Percentiles rank a stretch among this genome's conserved stretches.
phyloP scores from a whole-genome alignment of 495 filamentous ascomycete genomes.

The Cenococcum geophilum region DNA sequence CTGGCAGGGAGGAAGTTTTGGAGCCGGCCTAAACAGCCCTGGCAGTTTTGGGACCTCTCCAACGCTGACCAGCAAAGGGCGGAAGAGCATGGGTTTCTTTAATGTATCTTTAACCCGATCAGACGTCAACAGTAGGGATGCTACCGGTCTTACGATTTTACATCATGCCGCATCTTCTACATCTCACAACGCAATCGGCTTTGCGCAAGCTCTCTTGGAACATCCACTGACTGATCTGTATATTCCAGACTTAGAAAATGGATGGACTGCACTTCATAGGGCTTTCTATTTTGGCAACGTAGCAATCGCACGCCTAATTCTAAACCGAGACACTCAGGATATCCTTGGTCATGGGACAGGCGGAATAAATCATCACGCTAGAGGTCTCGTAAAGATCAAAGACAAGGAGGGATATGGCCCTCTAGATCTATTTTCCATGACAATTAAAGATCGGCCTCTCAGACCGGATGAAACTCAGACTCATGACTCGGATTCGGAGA shows the following conservation, averaged over 20 bases:
- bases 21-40: slow-evolving; percentile 44
- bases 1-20: slow-evolving; percentile 34
- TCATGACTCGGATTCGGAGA: slow-evolving; percentile 39
- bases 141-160: slow-evolving; percentile 71
- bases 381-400: slow-evolving; percentile 83
- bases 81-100: slow-evolving; percentile 39
- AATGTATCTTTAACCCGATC: slow-evolving; percentile 51
- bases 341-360: slow-evolving; percentile 47
- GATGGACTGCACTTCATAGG: slow-evolving; percentile 91
- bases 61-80: slow-evolving; percentile 38
- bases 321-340: slow-evolving; percentile 67
- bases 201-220: slow-evolving; percentile 70
- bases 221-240: slow-evolving; percentile 83
- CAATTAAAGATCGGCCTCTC: slow-evolving; percentile 54
- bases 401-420: slow-evolving; percentile 92
- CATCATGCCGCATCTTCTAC: slow-evolving; percentile 76
- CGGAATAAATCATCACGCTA: slow-evolving; percentile 43
- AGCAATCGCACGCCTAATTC: slow-evolving; percentile 71
- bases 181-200: slow-evolving; percentile 57
- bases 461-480: slow-evolving; percentile 30
- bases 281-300: slow-evolving; percentile 91
- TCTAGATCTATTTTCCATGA: slow-evolving; percentile 82
- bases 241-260: slow-evolving; percentile 79
- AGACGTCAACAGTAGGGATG: slow-evolving; percentile 78
- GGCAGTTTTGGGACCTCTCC: slow-evolving; percentile 48